Percentiles rank a stretch among this genome's conserved stretches.
Evolutionary conservation across 2,329 filamentous ascomycete genomes (phyloP).

Genomic region (Beauveria asiatica): DNA sequence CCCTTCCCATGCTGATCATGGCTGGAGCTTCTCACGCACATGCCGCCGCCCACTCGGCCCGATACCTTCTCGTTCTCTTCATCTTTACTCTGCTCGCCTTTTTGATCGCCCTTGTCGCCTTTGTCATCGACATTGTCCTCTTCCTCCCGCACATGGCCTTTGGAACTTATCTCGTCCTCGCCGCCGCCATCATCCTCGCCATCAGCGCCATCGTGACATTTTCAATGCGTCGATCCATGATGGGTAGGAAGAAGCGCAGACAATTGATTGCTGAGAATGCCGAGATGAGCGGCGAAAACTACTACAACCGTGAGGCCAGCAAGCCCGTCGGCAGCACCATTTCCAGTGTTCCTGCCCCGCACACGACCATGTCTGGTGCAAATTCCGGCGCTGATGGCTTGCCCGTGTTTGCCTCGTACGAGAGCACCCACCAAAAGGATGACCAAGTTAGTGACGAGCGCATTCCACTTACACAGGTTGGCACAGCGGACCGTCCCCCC

Average conservation of each 20-base stretch:
- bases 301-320: slow-evolving; percentile 62
- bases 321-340: slow-evolving; percentile 31
- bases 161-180: slow-evolving; percentile 90
- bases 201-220: slow-evolving; percentile 80
- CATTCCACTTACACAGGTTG: slow-evolving; percentile 59
- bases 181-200: slow-evolving; percentile 76
- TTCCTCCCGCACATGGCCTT: slow-evolving; percentile 91
- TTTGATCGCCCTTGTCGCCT: slow-evolving; percentile 73
- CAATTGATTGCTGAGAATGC: slow-evolving; percentile 87
- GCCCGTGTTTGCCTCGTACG: slow-evolving; percentile 55
- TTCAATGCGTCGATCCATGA: slow-evolving; percentile 86
- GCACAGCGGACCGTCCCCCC: slow-evolving; percentile 50
- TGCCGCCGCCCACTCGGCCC: slow-evolving; percentile 77
- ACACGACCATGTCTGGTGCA: slow-evolving; percentile 47
- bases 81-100: slow-evolving; percentile 83
- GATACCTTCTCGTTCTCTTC: slow-evolving; percentile 76
- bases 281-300: slow-evolving; percentile 94
- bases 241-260: slow-evolving; percentile 87
- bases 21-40: slow-evolving; percentile 79
- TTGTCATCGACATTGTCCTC: slow-evolving; percentile 85
- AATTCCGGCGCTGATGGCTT: slow-evolving; percentile 42
- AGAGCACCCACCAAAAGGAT: slow-evolving; percentile 52
- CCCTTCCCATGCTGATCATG: slow-evolving; percentile 74
- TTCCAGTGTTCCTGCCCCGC: slow-evolving; percentile 48
- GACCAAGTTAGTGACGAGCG: slow-evolving; percentile 59